These are phyloP conservation scores for Moniliella sp. DNA, from an alignment of 1,284 basidiomycete genomes.

Conservation along the genomic window DNA sequence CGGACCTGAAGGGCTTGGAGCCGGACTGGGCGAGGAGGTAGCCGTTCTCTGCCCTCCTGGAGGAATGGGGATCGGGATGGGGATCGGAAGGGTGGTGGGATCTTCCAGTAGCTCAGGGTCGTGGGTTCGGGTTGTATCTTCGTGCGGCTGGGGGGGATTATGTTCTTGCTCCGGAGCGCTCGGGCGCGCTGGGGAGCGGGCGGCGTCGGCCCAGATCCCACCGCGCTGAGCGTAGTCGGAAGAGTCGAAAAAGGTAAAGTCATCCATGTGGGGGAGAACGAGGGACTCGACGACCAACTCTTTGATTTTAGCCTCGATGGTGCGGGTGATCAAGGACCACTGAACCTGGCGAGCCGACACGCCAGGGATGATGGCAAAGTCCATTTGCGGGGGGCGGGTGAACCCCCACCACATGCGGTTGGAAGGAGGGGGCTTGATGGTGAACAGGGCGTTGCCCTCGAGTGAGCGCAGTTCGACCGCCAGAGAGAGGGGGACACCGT, in stretches of 20 bases:
- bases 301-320: conserved; percentile 66
- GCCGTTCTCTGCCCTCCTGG: too few species aligned
- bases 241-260: conserved; percentile 82
- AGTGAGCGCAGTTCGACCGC: conserved; percentile 63
- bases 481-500: conserved; percentile 66
- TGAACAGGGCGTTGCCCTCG: conserved; percentile 70
- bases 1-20: too few species aligned
- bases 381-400: conserved; percentile 71
- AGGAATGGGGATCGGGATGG: too few species aligned
- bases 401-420: conserved; percentile 95
- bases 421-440: conserved; percentile 81
- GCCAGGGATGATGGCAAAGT: conserved; percentile 69
- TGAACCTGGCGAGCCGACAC: conserved; percentile 74
- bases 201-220: conserved; percentile 69
- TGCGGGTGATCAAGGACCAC: conserved; percentile 70
- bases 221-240: conserved; percentile 45
- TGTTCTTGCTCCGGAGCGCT: too few species aligned
- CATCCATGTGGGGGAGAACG: conserved; percentile 91
- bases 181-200: too few species aligned
- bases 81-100: too few species aligned
- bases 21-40: too few species aligned
- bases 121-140: too few species aligned
- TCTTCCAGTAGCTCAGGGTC: too few species aligned
- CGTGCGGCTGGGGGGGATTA: too few species aligned
- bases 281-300: conserved; percentile 76